Conservation (phyloP, 23 red algal species). For the Cyanidiococcus yangmingshanensis region DNA sequence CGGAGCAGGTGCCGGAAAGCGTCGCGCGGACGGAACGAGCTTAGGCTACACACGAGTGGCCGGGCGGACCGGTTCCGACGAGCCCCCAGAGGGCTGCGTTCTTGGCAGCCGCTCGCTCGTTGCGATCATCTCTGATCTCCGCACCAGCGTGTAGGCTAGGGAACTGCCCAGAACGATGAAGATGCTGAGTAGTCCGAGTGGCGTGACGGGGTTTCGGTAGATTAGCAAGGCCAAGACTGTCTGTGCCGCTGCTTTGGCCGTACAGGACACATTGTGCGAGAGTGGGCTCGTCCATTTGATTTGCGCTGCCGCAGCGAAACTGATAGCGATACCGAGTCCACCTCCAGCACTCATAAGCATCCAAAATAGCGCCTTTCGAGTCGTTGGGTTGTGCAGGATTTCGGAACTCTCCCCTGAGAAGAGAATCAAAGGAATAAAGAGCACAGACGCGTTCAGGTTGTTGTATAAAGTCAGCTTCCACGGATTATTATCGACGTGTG, state of each 20-base stretch:
- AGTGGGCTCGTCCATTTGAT: slow-evolving; percentile 96
- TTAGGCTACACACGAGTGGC: too few species aligned
- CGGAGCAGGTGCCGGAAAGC: too few species aligned
- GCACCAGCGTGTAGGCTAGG: slow-evolving; percentile 67
- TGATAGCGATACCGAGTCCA: slow-evolving; percentile 66
- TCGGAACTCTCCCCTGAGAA: slow-evolving; percentile 44
- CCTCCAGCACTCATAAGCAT: slow-evolving; percentile 47
- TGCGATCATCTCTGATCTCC: slow-evolving; percentile 66
- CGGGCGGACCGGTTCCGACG: too few species aligned
- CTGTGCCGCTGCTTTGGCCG: slow-evolving; percentile 93
- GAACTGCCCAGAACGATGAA: slow-evolving; percentile 55
- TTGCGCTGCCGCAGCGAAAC: slow-evolving; percentile 84
- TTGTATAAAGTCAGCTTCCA: slow-evolving; percentile 98
- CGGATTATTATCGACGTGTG: slow-evolving; percentile 86
- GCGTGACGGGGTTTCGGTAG: slow-evolving; percentile 74
- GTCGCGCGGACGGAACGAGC: too few species aligned
- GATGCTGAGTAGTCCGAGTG: slow-evolving; percentile 55
- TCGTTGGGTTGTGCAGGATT: slow-evolving; percentile 27
- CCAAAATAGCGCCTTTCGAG: slow-evolving; percentile 49
- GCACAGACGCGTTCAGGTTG: slow-evolving; percentile 76
- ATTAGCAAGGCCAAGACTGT: slow-evolving; percentile 64
- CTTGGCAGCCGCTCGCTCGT: background rate
- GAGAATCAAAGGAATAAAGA: slow-evolving; percentile 82
- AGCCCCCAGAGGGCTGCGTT: too few species aligned
- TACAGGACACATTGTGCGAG: slow-evolving; percentile 88